Evolutionary conservation across 306 rosid genomes (phyloP).

Genomic region (Hylodesmum podocarpum): DNA sequence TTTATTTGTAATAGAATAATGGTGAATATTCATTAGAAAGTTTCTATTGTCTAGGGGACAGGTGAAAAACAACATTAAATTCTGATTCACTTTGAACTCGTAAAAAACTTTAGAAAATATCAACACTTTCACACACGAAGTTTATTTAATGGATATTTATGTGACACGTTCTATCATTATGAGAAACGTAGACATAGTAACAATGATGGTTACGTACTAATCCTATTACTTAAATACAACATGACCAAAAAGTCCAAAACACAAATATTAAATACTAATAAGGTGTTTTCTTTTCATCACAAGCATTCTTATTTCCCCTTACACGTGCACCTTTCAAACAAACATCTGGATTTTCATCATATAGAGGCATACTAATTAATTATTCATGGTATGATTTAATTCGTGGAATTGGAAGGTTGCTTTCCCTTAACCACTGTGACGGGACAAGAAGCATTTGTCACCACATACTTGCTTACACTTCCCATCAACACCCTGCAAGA

Average conservation of each 20-base stretch:
- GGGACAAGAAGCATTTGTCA: constrained; percentile 69
- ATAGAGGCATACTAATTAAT: not conserved
- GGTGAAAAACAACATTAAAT: too few relatives aligned
- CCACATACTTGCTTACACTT: constrained; percentile 70
- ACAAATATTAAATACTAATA: not conserved
- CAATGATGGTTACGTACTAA: not conserved
- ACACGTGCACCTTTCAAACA: constrained; percentile 11
- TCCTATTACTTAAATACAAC: not conserved
- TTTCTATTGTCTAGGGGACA: too few relatives aligned
- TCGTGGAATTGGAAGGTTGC: constrained; percentile 30
- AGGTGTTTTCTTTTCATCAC: not conserved
- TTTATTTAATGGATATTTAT: not conserved
- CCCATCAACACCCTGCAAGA: constrained; percentile 64
- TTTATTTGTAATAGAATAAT: too few relatives aligned
- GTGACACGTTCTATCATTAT: not conserved
- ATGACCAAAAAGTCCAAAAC: not conserved
- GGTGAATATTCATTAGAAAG: too few relatives aligned
- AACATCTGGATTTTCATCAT: not conserved
- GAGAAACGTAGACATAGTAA: not conserved
- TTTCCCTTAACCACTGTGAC: constrained; percentile 68
- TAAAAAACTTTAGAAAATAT: too few relatives aligned
- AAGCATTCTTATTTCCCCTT: not conserved
- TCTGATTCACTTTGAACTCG: too few relatives aligned
- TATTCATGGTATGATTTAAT: constrained; percentile 4
- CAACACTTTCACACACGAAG: not conserved